phyloP scores from a whole-genome alignment of 2,329 filamentous ascomycete species.

The Diatrype stigma region DNA sequence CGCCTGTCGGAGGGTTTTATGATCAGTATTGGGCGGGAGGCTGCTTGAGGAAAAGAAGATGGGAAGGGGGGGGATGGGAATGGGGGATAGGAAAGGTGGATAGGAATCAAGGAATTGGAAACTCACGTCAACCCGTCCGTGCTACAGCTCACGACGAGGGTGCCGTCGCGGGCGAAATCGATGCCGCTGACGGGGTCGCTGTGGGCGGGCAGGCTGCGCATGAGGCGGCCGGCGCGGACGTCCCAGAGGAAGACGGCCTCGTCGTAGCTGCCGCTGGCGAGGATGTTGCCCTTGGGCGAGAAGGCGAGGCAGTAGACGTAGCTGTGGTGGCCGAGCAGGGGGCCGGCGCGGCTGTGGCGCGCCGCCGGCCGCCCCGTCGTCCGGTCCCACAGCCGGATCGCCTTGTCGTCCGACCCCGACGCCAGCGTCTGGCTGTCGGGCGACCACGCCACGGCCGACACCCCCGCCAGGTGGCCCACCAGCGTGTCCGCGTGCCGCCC shows the following conservation, averaged over 20 bases:
- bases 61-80: not conserved
- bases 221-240: conserved; percentile 77
- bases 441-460: conserved; percentile 91
- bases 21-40: not conserved
- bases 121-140: conserved; percentile 82
- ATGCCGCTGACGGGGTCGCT: conserved; percentile 93
- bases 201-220: conserved; percentile 89
- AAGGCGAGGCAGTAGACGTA: conserved; percentile 94
- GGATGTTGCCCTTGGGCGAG: conserved; percentile 95
- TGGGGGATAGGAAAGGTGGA: not conserved
- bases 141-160: conserved; percentile 84
- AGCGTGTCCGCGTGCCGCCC: conserved; percentile 82
- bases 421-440: conserved; percentile 85
- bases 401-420: conserved; percentile 92
- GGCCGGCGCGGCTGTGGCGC: conserved; percentile 42
- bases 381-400: conserved; percentile 86
- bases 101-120: no score
- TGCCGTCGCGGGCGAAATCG: conserved; percentile 89
- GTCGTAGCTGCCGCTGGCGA: conserved; percentile 92
- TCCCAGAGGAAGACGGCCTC: conserved; percentile 98
- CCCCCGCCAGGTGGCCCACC: conserved; percentile 87
- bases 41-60: not conserved
- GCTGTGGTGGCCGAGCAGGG: conserved; percentile 85
- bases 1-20: no score
- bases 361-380: conserved; percentile 52